Evolutionary conservation across 352 stramenopile species (phyloP).

Genomic region (Phytophthora hybrid): DNA sequence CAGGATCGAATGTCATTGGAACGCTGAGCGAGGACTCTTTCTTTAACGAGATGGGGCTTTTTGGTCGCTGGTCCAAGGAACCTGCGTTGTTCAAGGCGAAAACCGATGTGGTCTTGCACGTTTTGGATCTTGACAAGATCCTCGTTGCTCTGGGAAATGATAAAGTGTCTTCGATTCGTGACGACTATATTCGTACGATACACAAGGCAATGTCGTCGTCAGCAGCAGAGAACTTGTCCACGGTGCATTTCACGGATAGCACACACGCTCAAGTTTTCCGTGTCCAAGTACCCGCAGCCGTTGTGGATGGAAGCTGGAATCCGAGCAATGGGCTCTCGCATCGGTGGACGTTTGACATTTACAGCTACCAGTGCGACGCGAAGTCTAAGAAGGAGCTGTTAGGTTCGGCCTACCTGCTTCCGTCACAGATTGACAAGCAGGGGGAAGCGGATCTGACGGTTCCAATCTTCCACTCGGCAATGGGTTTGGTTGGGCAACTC

Average conservation of each 20-base stretch:
- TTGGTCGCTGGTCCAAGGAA: conserved; percentile 52
- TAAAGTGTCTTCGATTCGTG: conserved; percentile 43
- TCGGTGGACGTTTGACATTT: conserved; percentile 51
- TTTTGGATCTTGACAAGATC: conserved; percentile 50
- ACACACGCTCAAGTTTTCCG: conserved; percentile 63
- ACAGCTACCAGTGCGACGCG: conserved; percentile 33
- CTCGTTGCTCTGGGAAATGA: conserved; percentile 43
- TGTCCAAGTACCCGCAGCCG: conserved; percentile 48
- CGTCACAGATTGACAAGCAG: conserved; percentile 58
- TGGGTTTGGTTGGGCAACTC: conserved; percentile 55
- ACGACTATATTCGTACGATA: conserved; percentile 50
- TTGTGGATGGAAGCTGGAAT: conserved; percentile 32
- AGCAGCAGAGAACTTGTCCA: conserved; percentile 7
- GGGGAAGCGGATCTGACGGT: conserved; percentile 64
- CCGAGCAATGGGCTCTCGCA: conserved; percentile 33
- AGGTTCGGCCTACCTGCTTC: conserved; percentile 52
- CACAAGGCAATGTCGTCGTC: conserved; percentile 15
- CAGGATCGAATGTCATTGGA: conserved; percentile 47
- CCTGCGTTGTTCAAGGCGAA: conserved; percentile 54
- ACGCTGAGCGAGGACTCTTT: conserved; percentile 27
- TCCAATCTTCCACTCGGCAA: conserved; percentile 48
- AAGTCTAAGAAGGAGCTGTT: conserved; percentile 41
- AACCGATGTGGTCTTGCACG: conserved; percentile 42
- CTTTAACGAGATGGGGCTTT: conserved; percentile 72
- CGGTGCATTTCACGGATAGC: conserved; percentile 41